Base-by-base conservation (phyloP, 108 stramenopile genomes). In the Pseudonitzschia multistriata region DNA sequence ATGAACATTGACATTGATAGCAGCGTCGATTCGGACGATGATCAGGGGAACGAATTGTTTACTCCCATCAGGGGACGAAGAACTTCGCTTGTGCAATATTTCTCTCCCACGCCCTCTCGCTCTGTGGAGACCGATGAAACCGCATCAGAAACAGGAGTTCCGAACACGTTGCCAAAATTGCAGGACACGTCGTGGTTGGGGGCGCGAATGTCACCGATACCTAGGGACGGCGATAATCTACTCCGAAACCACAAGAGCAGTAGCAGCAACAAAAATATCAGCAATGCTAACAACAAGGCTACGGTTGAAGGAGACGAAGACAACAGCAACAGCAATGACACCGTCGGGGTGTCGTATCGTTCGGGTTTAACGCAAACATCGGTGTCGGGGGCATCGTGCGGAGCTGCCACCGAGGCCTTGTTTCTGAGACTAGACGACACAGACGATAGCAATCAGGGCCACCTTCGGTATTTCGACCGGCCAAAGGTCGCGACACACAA, bases 141-240 rank as follows among this genome's bases (percentile, higher is more conserved):
- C 11, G 3, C 50, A 7, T 2, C 50, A 24, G 50, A 19, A 19
- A 24, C 24, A 19, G 50, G 8, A 8, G 7, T 2, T 2, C 2
- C 57, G 34, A 53, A 53, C 19, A 15, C 28, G 19, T 17, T 79
- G 25, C 79, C 73, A 5, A 36, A 48, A 66, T 33, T 65, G 33
- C 73, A 76, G 19, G 73, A 79, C 49, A 70, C 42, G n/a, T 76
- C 75, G 10, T 81, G 75, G 72, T 64, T 81, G 49, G 80, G 80
- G 37, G 80, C 75, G 19, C 19, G 72, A 29, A 36, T 76, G 34
- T 66, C 62, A n/a, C 80, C 80, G 7, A 81, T 81, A 35, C 66
- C 19, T 6, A 54, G 42, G 28, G 65, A 57, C 25, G 31, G 64
- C 7, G 71, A 64, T 19, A 53, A 25, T 19, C 37, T 7, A 39